Base-by-base conservation (phyloP, 2,329 filamentous ascomycete genomes). In the Cladosporium cucumerinum region DNA sequence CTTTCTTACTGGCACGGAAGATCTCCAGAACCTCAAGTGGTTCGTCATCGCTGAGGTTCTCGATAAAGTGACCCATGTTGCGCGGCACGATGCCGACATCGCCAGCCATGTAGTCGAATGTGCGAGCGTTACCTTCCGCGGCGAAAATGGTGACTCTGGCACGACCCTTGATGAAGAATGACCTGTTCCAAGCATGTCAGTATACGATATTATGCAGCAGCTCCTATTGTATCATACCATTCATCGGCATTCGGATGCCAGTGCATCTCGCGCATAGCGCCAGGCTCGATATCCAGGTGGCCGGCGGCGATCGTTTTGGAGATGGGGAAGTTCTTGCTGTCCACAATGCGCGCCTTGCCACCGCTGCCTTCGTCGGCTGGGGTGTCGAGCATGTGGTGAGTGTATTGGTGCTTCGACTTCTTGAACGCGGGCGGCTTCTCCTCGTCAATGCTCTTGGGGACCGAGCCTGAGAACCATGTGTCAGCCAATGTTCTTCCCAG, bases 241-340 rank as follows among this genome's bases (percentile, higher is more conserved):
- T 93, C 90, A 72, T 93, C 90, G 14, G 89, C 89, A 52, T 86
- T 87, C 0, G 89, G 89, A 73, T 93, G 90, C 90, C 90, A 93
- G 79, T 93, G 90, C 83, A 93, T 92, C 78, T 92, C 90, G 11
- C 90, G 85, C 73, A 93, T 81, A 0, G 88, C 89, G 16, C 89
- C 89, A 0, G 90, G 89, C 68, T 89, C 81, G 66, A 93, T 90
- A 43, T 85, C 84, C 21, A 91, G 84, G 71, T 92, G 84, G 0
- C 89, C 90, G 0, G 90, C 89, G 0, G 90, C 89, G 23, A 93
- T 84, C 0, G 87, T 90, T 75, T 86, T 87, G 54, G 89, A 90
- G 66, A 92, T 84, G 32, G 87, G 86, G 74, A 94, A 93, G 76
- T 90, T 92, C 32, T 80, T 83, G n/a, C 89, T 89, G 75, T 93